These are phyloP conservation scores for Claviceps digitariae DNA, from an alignment of 2,329 filamentous ascomycete genomes.

Conservation along the genomic window DNA sequence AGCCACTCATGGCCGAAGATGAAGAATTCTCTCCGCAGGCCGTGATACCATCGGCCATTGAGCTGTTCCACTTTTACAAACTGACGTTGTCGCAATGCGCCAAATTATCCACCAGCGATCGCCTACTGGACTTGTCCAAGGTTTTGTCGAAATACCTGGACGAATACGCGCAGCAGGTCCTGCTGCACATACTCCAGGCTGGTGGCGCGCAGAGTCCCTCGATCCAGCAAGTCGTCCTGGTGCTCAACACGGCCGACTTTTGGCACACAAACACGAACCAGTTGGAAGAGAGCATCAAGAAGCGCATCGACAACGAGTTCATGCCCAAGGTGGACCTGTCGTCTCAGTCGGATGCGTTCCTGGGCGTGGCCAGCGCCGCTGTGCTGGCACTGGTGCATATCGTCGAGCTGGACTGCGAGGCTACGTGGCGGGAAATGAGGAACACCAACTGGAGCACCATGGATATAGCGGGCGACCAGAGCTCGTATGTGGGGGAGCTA, in stretches of 20 bases:
- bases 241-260: slow-evolving; percentile 94
- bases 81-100: slow-evolving; percentile 87
- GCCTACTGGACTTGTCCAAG: slow-evolving; percentile 70
- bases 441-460: slow-evolving; percentile 92
- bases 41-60: slow-evolving; percentile 86
- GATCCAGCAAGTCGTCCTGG: slow-evolving; percentile 67
- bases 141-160: slow-evolving; percentile 89
- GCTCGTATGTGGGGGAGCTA: slow-evolving; percentile 77
- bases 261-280: slow-evolving; percentile 90
- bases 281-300: slow-evolving; percentile 87
- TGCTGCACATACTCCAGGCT: slow-evolving; percentile 55
- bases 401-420: slow-evolving; percentile 71
- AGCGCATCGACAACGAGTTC: slow-evolving; percentile 70
- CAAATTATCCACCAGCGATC: slow-evolving; percentile 83
- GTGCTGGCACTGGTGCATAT: slow-evolving; percentile 73
- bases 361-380: slow-evolving; percentile 82
- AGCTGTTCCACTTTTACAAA: slow-evolving; percentile 95
- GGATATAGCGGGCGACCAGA: slow-evolving; percentile 87
- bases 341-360: slow-evolving; percentile 85
- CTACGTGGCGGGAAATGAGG: slow-evolving; percentile 91
- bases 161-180: slow-evolving; percentile 85
- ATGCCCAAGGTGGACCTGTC: slow-evolving; percentile 71
- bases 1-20: slow-evolving; percentile 66
- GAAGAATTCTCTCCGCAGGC: slow-evolving; percentile 87
- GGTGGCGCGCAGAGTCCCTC: slow-evolving; percentile 39